These are phyloP conservation scores for Terana coerulea DNA, from an alignment of 768 basidiomycete genomes.

Conservation along the genomic window DNA sequence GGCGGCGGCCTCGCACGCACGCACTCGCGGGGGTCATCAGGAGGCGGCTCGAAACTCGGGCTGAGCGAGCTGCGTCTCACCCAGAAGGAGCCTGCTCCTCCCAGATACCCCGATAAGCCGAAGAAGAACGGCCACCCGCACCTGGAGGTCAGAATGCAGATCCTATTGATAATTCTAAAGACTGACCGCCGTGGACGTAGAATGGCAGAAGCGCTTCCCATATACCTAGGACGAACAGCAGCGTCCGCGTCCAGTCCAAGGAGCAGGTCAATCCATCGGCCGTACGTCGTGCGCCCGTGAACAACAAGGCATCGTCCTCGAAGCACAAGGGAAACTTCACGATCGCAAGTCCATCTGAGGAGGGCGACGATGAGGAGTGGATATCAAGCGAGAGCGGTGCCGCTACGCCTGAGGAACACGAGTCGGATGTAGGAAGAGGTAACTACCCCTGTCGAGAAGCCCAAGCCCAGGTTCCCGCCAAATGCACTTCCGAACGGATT, in stretches of 20 bases:
- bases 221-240: conserved; percentile 22
- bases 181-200: conserved; percentile 15
- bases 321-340: conserved; percentile 53
- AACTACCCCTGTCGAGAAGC: conserved; percentile 24
- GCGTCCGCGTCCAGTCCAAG: conserved; percentile 22
- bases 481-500: conserved; percentile 15
- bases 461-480: conserved; percentile 12
- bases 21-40: conserved; percentile 62
- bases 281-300: conserved; percentile 4
- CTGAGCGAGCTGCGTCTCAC: conserved; percentile 60
- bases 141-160: conserved; percentile 35
- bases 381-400: conserved; percentile 76
- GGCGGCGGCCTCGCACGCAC: conserved; percentile 47
- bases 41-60: conserved; percentile 48
- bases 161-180: not conserved
- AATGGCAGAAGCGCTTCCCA: conserved; percentile 19
- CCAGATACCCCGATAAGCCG: conserved; percentile 45
- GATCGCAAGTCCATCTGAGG: conserved; percentile 46
- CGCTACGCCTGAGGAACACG: conserved; percentile 56
- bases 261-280: conserved; percentile 22
- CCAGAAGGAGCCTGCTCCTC: conserved; percentile 49
- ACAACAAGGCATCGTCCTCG: conserved; percentile 10
- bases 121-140: conserved; percentile 40
- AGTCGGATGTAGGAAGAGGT: conserved; percentile 38
- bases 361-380: conserved; percentile 66